Conservation (phyloP, 108 stramenopile genomes). For the Aurantiochytrium sp. region DNA sequence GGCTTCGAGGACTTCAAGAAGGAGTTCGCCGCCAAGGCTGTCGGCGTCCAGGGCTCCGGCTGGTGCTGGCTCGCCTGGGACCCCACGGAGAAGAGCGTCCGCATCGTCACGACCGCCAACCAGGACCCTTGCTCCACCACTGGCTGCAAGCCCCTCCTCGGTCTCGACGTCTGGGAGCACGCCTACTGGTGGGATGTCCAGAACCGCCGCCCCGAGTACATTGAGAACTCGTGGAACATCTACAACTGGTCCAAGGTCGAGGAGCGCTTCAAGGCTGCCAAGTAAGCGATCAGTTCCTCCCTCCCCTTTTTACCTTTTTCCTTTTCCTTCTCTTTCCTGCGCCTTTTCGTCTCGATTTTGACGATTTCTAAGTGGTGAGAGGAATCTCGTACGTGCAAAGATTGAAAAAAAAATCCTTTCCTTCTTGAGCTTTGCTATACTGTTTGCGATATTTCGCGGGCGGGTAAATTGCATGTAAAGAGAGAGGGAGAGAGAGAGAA, state of each 20-base stretch:
- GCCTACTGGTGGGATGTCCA: conserved; percentile 97
- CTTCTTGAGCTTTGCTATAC: neutral
- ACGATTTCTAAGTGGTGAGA: neutral
- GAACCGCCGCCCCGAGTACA: conserved; percentile 94
- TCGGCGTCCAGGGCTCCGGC: conserved; percentile 93
- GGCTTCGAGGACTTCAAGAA: conserved; percentile 74
- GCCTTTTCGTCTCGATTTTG: no score
- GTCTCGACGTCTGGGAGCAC: conserved; percentile 99
- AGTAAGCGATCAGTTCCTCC: neutral
- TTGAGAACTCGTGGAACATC: conserved; percentile 84
- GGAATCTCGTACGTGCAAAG: neutral
- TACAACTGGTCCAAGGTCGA: conserved; percentile 90
- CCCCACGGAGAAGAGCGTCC: conserved; percentile 60
- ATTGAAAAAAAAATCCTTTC: neutral
- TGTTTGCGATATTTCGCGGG: neutral
- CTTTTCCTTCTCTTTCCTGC: no score
- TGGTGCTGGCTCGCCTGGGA: conserved; percentile 98
- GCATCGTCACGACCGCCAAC: conserved; percentile 76
- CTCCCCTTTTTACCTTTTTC: no score
- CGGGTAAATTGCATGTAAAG: no score
- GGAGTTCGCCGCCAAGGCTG: conserved; percentile 60
- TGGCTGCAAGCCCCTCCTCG: conserved; percentile 90
- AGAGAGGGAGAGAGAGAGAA: no score
- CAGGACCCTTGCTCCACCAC: conserved; percentile 96
- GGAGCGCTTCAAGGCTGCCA: conserved; percentile 60